Percentiles rank a stretch among this genome's conserved stretches.
These are phyloP conservation scores for Talaromyces sp. DNA, from an alignment of 2,329 filamentous ascomycete genomes.

Conservation along the genomic window DNA sequence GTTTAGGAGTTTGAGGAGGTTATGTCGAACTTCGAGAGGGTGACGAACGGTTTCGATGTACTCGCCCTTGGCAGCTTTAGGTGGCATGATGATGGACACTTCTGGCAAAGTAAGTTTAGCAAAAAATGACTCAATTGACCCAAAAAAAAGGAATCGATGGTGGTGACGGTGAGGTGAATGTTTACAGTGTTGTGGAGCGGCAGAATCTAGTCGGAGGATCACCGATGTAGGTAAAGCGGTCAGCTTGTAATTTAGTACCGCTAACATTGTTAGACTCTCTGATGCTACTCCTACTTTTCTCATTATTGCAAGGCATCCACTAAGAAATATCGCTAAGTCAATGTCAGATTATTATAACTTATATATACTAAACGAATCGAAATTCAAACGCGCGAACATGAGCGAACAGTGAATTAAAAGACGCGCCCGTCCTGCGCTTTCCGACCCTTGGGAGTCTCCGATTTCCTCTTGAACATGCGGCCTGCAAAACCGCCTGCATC, in stretches of 20 bases:
- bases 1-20: background rate
- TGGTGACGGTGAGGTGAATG: background rate
- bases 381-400: background rate
- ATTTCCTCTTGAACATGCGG: conserved; percentile 13
- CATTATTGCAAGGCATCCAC: too few species aligned
- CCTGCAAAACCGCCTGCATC: conserved; percentile 11
- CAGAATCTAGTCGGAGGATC: conserved; percentile 11
- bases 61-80: conserved; percentile 76
- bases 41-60: conserved; percentile 87
- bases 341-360: background rate
- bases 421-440: conserved; percentile 18
- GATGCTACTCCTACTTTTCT: too few species aligned
- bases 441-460: conserved; percentile 12
- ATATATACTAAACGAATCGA: background rate
- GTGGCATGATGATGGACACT: conserved; percentile 58
- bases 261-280: too few species aligned
- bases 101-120: too few species aligned
- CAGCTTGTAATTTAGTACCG: too few species aligned
- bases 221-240: conserved; percentile 7
- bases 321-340: too few species aligned
- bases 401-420: conserved; percentile 7
- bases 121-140: too few species aligned
- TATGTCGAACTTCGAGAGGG: conserved; percentile 3
- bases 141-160: background rate
- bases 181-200: background rate